Evolutionary conservation across 176 grass and related monocot genomes (phyloP), one percentile per base, ranked within the genome.

Genomic region (Canna indica): DNA sequence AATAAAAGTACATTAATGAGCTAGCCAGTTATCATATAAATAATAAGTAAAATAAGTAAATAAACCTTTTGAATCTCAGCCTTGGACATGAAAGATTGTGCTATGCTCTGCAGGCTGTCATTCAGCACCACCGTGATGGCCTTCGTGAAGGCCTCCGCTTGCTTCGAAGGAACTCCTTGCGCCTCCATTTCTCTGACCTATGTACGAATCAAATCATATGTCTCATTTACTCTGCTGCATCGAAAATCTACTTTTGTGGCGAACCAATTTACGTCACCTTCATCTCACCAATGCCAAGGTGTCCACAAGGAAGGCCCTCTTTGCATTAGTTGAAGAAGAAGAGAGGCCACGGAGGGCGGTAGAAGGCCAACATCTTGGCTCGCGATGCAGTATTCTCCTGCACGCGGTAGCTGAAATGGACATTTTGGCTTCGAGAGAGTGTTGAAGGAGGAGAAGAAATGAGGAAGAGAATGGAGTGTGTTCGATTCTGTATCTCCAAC

Each of bases 71-170:
- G 82, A 89, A 90, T 87, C 69, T 93, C 89, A 29, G 81, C 82
- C 73, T 90, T 99, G 20, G 89, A 80, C 70, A 90, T 84, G 35
- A 93, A 99, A 22, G 86, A 90, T 64, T 84, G 86, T 30, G 94
- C 85, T 77, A 99, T 88, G 78, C 88, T 99, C 73, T 99, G 89
- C 68, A 99, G 80, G 84, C 89, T 93, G 77, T 99, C 84, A 73
- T 88, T 99, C 75, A 99, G 82, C 42, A 99, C 89, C 71, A 93
- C 86, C 4, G 89, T 99, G 78, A 99, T 99, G 7, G 89, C 86
- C 2, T 82, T 85, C 2, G 94, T 99, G 78, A 99, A 85, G 13
- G 82, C 89, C 84, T 99, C 89, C 26, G 89, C 94, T 59, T 99
- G 94, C 76, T 90, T 93, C 45, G 89, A 85, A 0, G 86, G 94